Base-by-base conservation (phyloP, 2,329 filamentous ascomycete genomes). In the Fusarium haematococcum region DNA sequence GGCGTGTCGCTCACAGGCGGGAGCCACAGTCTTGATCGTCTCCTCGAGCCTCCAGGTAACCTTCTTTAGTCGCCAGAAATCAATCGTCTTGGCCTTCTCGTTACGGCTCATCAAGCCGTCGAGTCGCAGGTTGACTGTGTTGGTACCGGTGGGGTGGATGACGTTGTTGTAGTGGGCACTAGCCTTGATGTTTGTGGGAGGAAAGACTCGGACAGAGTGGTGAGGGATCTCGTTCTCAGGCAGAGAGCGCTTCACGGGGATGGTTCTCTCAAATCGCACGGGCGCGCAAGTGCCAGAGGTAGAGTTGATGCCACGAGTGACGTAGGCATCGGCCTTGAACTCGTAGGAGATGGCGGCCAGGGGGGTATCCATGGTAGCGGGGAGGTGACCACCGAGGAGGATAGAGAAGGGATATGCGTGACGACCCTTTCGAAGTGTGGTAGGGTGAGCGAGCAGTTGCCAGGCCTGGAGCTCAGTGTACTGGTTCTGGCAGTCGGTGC, bases 11-110 rank as follows among this genome's bases (percentile, higher is more conserved):
- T 88, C 80, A 85, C 97, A 98, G 20, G 94, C 93, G 2, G 93
- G 92, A 0, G 94, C 94, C 43, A 96, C 87, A 41, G 92, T 92
- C 83, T 92, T 93, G 81, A 95, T 90, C 43, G 91, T 93, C 86
- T 99, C 96, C 80, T 98, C 95, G 63, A 99, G 92, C 75, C 94
- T 91, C 96, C 96, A 99, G 73, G 93, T 94, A 75, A 98, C 89
- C 83, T 97, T 97, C 82, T 95, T 94, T 33, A 99, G 88, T 78
- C 93, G 93, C 96, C 96, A 98, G 80, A 91, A 89, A 80, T 91
- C 90, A 70, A 97, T 89, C 8, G 91, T 95, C 80, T 93, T 92
- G 68, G 89, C 90, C 48, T 91, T 90, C 41, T 88, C 83, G 81
- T 94, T 94, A 75, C 85, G 85, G 75, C 91, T 93, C 48, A 95